Percentiles rank a stretch among this genome's conserved stretches.
Evolutionary conservation across 306 rosid species (phyloP).

Genomic region (cucumber (Cucumis sativus)): DNA sequence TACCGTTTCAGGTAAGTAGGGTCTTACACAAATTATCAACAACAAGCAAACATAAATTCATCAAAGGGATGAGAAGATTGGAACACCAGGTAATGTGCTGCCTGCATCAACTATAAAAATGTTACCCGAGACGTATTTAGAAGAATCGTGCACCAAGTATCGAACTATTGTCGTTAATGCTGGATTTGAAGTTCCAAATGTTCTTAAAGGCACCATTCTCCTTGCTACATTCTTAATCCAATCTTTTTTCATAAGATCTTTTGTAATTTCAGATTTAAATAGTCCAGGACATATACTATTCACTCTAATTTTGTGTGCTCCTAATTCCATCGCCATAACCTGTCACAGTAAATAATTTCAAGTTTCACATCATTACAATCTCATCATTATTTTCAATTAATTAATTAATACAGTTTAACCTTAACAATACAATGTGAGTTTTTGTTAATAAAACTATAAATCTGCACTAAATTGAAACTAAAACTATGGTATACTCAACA

Average conservation of each 20-base stretch:
- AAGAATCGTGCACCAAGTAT: background rate
- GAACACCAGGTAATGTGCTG: background rate
- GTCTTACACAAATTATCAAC: background rate
- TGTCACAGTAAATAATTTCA: background rate
- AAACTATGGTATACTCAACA: no score
- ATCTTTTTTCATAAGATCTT: background rate
- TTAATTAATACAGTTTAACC: no score
- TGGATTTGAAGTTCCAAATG: background rate
- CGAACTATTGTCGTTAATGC: background rate
- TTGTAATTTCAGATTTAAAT: background rate
- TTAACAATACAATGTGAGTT: no score
- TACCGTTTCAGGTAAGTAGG: no score
- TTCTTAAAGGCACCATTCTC: background rate
- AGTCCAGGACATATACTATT: background rate
- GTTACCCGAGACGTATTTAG: background rate
- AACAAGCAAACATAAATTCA: background rate
- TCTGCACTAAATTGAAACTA: no score
- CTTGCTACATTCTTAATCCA: background rate
- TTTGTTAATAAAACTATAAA: no score
- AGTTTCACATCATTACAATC: no score
- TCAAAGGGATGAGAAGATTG: background rate
- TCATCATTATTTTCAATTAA: no score
- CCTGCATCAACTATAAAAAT: background rate
- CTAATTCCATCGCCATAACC: background rate
- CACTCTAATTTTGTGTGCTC: background rate